Evolutionary conservation across 2,329 filamentous ascomycete species (phyloP), one percentile per base, ranked within the genome.

Genomic region (Elsinoe ampelina): DNA sequence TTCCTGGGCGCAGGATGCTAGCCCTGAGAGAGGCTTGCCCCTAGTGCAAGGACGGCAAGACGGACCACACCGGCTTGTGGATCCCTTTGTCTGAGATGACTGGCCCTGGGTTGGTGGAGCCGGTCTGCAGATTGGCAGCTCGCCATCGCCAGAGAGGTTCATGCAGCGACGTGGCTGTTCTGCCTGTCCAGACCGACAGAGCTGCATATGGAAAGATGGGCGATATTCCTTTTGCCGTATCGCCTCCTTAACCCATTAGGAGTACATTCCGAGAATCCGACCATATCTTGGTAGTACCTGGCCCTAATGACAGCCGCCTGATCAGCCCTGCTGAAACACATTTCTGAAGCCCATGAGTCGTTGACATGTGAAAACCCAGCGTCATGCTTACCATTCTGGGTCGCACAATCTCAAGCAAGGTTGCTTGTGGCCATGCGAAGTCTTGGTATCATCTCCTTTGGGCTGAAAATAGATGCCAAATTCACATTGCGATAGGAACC

Each of bases 1-100:
- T 30, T 30, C 34, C 48, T 52, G 32, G 48, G 48, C 48, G 34
- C 11, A 52, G 48, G 32, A 52, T 39, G 17, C 34, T 39, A 38
- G 26, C 26, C 26, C 26, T 30, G 26, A 30, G 7, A 30, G 26
- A 12, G 32, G 22, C 30, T 30, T 22, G 48, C 30, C 32, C 36
- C 45, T 35, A 50, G 22, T 34, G 5, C 45, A 36, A n/a, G 32
- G 15, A 36, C 48, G 48, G 48, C 48, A 52, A 34, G 48, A 52
- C 48, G 48, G 48, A 39, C 15, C 19, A 34, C 13, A 38, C 34
- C 32, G 48, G 48, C 48, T 52, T 52, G 48, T 52, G 48, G 48
- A 52, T 52, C 48, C 45, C 34, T 50, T 50, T 13, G 20, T 32
- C 20, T 19, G 19, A 42, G 39, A 11, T 42, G 20, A 19, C n/a